These are phyloP conservation scores for Curvularia lunata DNA, from an alignment of 2,329 filamentous ascomycete species.

Conservation along the genomic window DNA sequence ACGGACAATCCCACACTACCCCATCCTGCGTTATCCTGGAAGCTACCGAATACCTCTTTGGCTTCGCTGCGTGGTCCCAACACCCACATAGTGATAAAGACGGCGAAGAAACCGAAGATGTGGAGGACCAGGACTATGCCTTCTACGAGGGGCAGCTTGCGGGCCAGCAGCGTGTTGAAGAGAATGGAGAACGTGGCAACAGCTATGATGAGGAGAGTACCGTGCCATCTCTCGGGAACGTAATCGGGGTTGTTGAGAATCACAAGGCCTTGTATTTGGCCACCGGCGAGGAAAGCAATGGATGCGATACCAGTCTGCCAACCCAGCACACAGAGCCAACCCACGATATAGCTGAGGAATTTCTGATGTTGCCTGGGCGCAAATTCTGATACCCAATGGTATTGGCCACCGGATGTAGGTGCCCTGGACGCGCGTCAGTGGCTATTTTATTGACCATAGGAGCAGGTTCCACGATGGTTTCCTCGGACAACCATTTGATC, in stretches of 20 bases:
- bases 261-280: slow-evolving; percentile 43
- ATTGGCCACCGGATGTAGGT: slow-evolving; percentile 37
- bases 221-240: slow-evolving; percentile 55
- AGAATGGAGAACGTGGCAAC: slow-evolving; percentile 48
- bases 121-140: slow-evolving; percentile 56
- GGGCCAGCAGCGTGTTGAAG: slow-evolving; percentile 56
- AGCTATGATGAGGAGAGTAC: slow-evolving; percentile 57
- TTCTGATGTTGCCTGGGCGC: slow-evolving; percentile 31
- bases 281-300: slow-evolving; percentile 38
- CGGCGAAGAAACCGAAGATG: slow-evolving; percentile 58
- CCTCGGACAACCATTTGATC: not conserved
- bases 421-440: slow-evolving; percentile 24
- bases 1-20: slow-evolving; percentile 32
- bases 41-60: slow-evolving; percentile 32
- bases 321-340: slow-evolving; percentile 52
- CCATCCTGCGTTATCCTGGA: slow-evolving; percentile 39
- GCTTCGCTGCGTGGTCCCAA: slow-evolving; percentile 32
- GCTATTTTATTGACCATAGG: not conserved
- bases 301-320: slow-evolving; percentile 50
- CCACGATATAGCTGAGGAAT: slow-evolving; percentile 36
- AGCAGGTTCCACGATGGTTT: not conserved
- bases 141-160: slow-evolving; percentile 56
- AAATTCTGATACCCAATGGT: slow-evolving; percentile 41
- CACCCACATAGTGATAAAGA: slow-evolving; percentile 49
- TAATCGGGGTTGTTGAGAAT: slow-evolving; percentile 51